Percentiles rank a stretch among this genome's conserved stretches.
Conservation (phyloP, 108 stramenopile genomes). For the Skeletonema potamos region DNA sequence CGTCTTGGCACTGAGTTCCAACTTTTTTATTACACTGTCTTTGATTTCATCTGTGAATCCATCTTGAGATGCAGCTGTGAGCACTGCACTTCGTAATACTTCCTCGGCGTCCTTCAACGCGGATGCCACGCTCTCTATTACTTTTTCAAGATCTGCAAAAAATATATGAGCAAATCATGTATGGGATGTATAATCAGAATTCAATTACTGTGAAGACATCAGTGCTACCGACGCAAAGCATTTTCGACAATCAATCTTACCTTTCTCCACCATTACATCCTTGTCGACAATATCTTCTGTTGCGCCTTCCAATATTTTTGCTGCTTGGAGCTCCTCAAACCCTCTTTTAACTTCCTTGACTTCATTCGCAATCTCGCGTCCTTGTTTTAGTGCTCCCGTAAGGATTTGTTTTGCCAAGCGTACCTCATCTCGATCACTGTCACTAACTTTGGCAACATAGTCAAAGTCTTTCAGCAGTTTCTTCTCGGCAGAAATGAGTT, state of each 20-base stretch:
- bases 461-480: not conserved
- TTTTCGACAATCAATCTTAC: conserved; percentile 3
- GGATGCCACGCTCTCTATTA: conserved; percentile 8
- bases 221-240: not conserved
- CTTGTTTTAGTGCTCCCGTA: not conserved
- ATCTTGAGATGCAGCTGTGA: conserved; percentile 8
- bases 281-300: conserved; percentile 7
- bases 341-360: conserved; percentile 2
- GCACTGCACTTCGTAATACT: conserved; percentile 4
- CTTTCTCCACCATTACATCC: conserved; percentile 16
- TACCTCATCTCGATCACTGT: conserved; percentile 1
- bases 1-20: conserved; percentile 7
- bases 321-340: conserved; percentile 12
- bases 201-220: not conserved
- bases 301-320: conserved; percentile 12
- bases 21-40: not conserved
- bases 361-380: conserved; percentile 5
- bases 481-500: conserved; percentile 5
- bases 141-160: conserved; percentile 11
- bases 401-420: conserved; percentile 9
- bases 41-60: conserved; percentile 6
- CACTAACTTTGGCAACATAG: not conserved
- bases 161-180: not conserved
- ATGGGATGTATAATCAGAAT: not conserved
- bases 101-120: conserved; percentile 14